These are phyloP conservation scores for Cornus kousa DNA, from an alignment of 148 eudicot species.

Conservation along the genomic window DNA sequence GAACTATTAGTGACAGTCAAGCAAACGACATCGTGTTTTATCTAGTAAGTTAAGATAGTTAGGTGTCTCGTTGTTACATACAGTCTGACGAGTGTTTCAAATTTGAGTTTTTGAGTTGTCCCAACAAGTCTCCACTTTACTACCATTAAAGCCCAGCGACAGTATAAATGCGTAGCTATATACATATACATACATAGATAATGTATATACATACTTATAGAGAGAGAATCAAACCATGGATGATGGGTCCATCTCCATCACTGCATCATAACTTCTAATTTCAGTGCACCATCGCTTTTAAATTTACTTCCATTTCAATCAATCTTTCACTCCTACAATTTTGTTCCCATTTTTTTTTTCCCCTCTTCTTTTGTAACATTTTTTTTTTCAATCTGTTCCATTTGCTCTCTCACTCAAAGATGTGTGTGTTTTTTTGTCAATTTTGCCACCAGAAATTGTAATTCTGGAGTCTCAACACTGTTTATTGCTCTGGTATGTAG, in stretches of 20 bases:
- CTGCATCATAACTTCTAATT: background rate
- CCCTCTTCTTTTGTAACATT: background rate
- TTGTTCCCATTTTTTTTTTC: background rate
- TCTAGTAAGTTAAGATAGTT: too few species aligned
- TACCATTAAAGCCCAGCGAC: too few species aligned
- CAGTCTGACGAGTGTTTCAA: background rate
- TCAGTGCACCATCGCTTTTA: constrained; percentile 3
- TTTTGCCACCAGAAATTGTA: constrained; percentile 14
- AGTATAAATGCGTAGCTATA: too few species aligned
- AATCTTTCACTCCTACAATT: constrained; percentile 7
- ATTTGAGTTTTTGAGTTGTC: background rate
- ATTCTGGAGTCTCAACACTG: constrained; percentile 8
- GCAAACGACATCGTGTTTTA: background rate
- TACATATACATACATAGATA: too few species aligned
- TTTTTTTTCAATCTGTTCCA: constrained; percentile 8
- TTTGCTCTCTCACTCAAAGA: constrained; percentile 4
- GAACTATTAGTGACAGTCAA: too few species aligned
- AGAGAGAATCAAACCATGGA: background rate
- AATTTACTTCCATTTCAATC: constrained; percentile 35
- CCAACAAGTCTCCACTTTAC: background rate
- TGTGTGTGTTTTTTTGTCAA: background rate
- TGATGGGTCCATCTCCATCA: constrained; percentile 12
- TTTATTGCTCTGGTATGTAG: constrained; percentile 16
- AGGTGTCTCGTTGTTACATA: too few species aligned
- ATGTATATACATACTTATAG: background rate